These are phyloP conservation scores for Xanthoconium purpureum DNA, from an alignment of 768 basidiomycete species.

Conservation along the genomic window DNA sequence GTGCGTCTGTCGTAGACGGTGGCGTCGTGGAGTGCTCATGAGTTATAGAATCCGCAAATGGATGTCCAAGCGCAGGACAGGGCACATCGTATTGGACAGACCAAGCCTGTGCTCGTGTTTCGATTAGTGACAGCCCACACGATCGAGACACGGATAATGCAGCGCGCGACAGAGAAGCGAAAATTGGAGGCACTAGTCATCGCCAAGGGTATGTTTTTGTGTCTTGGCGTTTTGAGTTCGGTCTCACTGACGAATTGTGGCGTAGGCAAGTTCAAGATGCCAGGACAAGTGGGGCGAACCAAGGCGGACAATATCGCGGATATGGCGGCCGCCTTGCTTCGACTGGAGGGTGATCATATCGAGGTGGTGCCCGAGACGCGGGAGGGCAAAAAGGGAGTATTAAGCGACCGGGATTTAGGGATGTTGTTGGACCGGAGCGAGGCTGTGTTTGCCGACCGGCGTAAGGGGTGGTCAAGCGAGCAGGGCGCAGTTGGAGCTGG, in stretches of 20 bases:
- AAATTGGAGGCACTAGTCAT: conserved; percentile 94
- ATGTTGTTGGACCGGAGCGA: conserved; percentile 76
- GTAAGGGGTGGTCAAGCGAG: conserved; percentile 69
- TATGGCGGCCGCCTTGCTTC: conserved; percentile 73
- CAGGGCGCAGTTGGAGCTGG: not conserved
- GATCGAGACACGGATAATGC: conserved; percentile 89
- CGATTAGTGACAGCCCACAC: conserved; percentile 84
- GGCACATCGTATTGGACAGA: conserved; percentile 96
- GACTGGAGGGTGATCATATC: conserved; percentile 86
- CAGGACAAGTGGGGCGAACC: conserved; percentile 50
- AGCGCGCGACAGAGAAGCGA: conserved; percentile 81
- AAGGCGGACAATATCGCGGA: conserved; percentile 72
- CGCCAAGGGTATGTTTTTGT: conserved; percentile 59
- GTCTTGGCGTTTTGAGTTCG: not conserved
- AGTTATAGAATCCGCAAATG: conserved; percentile 83
- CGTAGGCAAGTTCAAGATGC: conserved; percentile 79
- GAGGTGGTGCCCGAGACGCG: conserved; percentile 72
- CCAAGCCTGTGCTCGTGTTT: conserved; percentile 84
- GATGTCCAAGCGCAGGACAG: conserved; percentile 95
- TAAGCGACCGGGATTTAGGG: conserved; percentile 80
- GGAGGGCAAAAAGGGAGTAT: conserved; percentile 64
- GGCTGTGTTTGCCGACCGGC: conserved; percentile 67
- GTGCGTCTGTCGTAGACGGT: not conserved
- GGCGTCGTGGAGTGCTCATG: not conserved
- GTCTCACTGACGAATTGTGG: not conserved